phyloP scores from a whole-genome alignment of 1,284 basidiomycete species.

The Trichosporon sp. region DNA sequence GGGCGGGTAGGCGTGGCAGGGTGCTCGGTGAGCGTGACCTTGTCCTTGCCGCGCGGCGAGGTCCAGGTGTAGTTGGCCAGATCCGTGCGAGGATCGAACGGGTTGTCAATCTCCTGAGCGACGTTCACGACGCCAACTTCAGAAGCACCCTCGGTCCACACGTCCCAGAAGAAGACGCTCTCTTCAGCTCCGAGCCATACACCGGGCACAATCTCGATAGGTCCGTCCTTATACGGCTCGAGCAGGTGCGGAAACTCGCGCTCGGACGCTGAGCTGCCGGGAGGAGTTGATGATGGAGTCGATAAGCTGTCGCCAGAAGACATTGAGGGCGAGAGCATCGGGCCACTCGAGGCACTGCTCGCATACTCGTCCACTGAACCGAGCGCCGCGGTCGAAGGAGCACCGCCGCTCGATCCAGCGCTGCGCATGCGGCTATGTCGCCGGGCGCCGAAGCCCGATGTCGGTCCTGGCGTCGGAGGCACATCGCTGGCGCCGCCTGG shows the following conservation, averaged over 20 bases:
- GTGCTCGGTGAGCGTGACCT: conserved; percentile 23
- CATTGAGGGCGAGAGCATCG: conserved; percentile 15
- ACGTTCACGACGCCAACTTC: conserved; percentile 67
- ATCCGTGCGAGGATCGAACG: conserved; percentile 54
- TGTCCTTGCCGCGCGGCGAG: conserved; percentile 12
- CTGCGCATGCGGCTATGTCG: conserved; percentile 28
- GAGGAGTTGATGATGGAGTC: conserved; percentile 17
- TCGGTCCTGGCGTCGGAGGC: conserved; percentile 30
- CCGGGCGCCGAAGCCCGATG: conserved; percentile 16
- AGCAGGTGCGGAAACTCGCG: conserved; percentile 3
- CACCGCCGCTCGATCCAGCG: conserved; percentile 22
- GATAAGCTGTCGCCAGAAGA: conserved; percentile 12
- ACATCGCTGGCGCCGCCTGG: conserved; percentile 13
- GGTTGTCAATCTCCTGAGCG: conserved; percentile 82
- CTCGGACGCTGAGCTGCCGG: conserved; percentile 2
- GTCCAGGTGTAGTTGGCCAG: conserved; percentile 7
- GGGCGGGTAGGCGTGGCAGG: conserved; percentile 54
- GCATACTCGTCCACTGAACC: conserved; percentile 24
- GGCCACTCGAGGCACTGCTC: not conserved
- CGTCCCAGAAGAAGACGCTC: conserved; percentile 58
- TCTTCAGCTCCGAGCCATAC: conserved; percentile 92
- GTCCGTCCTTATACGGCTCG: conserved; percentile 73
- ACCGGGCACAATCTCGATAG: conserved; percentile 79
- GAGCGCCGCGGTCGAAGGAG: conserved; percentile 9
- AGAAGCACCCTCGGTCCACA: conserved; percentile 19